These are phyloP conservation scores for Aspergillus sp. DNA, from an alignment of 2,329 filamentous ascomycete genomes.

Conservation along the genomic window DNA sequence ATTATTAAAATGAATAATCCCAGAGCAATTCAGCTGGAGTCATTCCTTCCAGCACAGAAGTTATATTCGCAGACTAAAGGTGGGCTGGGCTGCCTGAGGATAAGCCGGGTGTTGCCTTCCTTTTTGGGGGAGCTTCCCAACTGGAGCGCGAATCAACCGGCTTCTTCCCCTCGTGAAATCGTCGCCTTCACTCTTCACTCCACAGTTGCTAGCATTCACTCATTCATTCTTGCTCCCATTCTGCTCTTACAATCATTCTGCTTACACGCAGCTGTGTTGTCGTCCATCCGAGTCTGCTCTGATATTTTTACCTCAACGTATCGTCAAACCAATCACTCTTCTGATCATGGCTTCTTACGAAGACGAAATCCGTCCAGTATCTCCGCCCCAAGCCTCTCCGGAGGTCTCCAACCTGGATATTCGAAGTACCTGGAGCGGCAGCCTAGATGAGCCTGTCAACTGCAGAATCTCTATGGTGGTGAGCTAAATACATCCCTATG, in stretches of 20 bases:
- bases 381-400: conserved; percentile 10
- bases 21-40: neutral
- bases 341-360: conserved; percentile 6
- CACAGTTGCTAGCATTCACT: neutral
- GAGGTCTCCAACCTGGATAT: conserved; percentile 34
- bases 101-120: neutral
- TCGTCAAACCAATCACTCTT: neutral
- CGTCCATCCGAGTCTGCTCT: neutral
- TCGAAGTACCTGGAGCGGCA: conserved; percentile 35
- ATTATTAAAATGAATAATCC: too few relatives aligned
- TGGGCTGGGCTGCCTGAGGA: neutral
- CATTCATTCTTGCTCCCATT: neutral
- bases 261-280: neutral
- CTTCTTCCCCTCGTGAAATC: neutral
- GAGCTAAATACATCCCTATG: conserved; percentile 7
- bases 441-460: conserved; percentile 24
- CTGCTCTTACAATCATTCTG: neutral
- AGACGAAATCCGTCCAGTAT: neutral
- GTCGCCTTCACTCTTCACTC: neutral
- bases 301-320: neutral
- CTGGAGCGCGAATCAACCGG: neutral
- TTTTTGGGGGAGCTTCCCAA: neutral
- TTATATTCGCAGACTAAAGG: neutral
- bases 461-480: conserved; percentile 36
- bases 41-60: neutral